phyloP scores from a whole-genome alignment of 441 rosid species.

The Erysimum cheiri region DNA sequence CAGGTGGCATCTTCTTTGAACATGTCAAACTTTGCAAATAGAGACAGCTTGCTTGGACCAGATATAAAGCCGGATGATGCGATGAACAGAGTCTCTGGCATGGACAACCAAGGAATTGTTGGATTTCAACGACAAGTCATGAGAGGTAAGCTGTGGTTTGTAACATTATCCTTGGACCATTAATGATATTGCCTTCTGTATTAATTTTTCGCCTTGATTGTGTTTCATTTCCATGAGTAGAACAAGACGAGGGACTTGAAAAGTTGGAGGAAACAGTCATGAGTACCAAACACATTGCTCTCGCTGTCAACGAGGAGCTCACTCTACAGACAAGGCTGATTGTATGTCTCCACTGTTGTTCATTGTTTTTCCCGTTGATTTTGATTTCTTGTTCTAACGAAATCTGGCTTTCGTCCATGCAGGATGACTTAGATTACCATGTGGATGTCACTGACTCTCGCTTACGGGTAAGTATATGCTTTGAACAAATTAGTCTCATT shows the following conservation, averaged over 20 bases:
- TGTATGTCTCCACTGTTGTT: conserved; percentile 52
- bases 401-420: conserved; percentile 40
- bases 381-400: background rate
- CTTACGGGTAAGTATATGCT: conserved; percentile 60
- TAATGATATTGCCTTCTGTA: conserved; percentile 5
- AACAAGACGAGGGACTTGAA: conserved; percentile 98
- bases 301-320: conserved; percentile 95
- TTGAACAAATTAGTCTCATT: background rate
- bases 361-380: background rate
- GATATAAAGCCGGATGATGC: conserved; percentile 75
- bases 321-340: conserved; percentile 89
- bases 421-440: conserved; percentile 94
- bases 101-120: conserved; percentile 91
- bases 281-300: conserved; percentile 93
- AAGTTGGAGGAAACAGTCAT: conserved; percentile 85
- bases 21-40: conserved; percentile 88
- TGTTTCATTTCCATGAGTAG: conserved; percentile 47
- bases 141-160: conserved; percentile 67
- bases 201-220: background rate
- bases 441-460: conserved; percentile 92
- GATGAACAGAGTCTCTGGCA: conserved; percentile 66
- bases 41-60: conserved; percentile 90
- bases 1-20: conserved; percentile 89
- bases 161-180: conserved; percentile 13
- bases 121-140: conserved; percentile 86